A percentile compares a stretch with the other conserved stretches of the same genome.
Evolutionary conservation across 768 basidiomycete genomes (phyloP).

Genomic region (Scleroderma citrinum): DNA sequence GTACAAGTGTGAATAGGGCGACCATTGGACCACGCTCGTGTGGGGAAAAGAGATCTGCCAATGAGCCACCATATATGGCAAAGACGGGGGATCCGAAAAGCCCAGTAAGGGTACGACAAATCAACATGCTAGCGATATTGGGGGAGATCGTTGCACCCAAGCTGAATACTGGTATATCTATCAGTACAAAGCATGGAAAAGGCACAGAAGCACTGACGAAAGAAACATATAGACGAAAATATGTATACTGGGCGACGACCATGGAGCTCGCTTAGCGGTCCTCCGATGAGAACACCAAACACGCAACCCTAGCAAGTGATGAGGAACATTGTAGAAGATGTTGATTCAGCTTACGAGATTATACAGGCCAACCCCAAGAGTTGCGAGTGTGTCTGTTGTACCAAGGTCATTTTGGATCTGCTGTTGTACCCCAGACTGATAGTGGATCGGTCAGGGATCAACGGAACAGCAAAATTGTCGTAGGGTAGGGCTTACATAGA

Average conservation of each 20-base stretch:
- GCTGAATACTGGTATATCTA: slow-evolving; percentile 11
- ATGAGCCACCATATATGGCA: slow-evolving; percentile 19
- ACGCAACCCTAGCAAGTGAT: not conserved
- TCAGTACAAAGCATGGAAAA: not conserved
- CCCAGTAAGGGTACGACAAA: slow-evolving; percentile 18
- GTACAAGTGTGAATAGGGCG: slow-evolving; percentile 19
- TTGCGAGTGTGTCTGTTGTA: not conserved
- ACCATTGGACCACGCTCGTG: slow-evolving; percentile 20
- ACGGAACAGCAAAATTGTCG: not conserved
- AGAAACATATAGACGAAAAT: not conserved
- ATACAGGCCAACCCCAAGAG: not conserved
- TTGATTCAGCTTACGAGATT: slow-evolving; percentile 1
- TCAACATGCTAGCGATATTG: slow-evolving; percentile 10
- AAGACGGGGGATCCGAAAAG: slow-evolving; percentile 17
- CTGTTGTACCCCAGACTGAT: slow-evolving; percentile 21
- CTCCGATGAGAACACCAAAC: not conserved
- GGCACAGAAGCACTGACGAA: not conserved
- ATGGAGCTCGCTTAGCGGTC: slow-evolving; percentile 3
- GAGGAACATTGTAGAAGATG: not conserved
- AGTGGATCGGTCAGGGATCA: not conserved
- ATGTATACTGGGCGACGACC: slow-evolving; percentile 1
- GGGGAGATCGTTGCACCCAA: slow-evolving; percentile 15
- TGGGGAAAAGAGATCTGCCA: slow-evolving; percentile 19
- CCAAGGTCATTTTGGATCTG: slow-evolving; percentile 13
- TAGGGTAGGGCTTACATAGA: slow-evolving; percentile 17